phyloP scores from a whole-genome alignment of 768 basidiomycete species.

The Tylopilus vinaceipallidus region DNA sequence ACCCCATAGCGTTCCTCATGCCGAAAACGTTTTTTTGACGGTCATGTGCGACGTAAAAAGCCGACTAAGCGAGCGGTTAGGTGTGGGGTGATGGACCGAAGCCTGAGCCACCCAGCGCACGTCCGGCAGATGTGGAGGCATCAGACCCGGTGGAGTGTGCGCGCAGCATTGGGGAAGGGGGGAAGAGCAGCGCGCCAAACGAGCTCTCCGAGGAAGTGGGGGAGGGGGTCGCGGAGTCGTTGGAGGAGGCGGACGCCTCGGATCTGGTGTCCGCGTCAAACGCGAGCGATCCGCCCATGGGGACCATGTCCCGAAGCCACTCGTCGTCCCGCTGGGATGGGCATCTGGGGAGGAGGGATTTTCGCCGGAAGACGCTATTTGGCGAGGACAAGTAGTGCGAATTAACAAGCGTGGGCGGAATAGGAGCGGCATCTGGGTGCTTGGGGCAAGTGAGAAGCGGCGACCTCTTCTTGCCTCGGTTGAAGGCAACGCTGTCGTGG shows the following conservation, averaged over 20 bases:
- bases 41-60: conserved; percentile 26
- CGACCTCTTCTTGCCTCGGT: conserved; percentile 18
- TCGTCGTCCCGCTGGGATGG: conserved; percentile 53
- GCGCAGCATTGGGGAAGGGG: conserved; percentile 24
- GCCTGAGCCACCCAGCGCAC: conserved; percentile 7
- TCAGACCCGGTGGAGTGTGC: conserved; percentile 22
- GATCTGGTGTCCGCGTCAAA: conserved; percentile 19
- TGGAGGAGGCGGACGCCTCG: conserved; percentile 3
- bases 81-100: conserved; percentile 15
- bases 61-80: conserved; percentile 10
- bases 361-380: conserved; percentile 46
- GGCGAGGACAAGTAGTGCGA: conserved; percentile 56
- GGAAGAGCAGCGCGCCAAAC: conserved; percentile 3
- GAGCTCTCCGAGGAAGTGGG: conserved; percentile 26
- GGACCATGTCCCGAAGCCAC: conserved; percentile 67
- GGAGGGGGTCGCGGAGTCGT: conserved; percentile 11
- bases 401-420: conserved; percentile 56
- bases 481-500: conserved; percentile 10
- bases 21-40: conserved; percentile 21
- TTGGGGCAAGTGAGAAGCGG: conserved; percentile 13
- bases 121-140: conserved; percentile 12
- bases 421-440: conserved; percentile 41
- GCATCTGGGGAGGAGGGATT: conserved; percentile 30
- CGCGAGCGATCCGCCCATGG: conserved; percentile 22
- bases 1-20: conserved; percentile 18